Evolutionary conservation across 2,329 filamentous ascomycete species (phyloP).

Genomic region (Beauveria australis): DNA sequence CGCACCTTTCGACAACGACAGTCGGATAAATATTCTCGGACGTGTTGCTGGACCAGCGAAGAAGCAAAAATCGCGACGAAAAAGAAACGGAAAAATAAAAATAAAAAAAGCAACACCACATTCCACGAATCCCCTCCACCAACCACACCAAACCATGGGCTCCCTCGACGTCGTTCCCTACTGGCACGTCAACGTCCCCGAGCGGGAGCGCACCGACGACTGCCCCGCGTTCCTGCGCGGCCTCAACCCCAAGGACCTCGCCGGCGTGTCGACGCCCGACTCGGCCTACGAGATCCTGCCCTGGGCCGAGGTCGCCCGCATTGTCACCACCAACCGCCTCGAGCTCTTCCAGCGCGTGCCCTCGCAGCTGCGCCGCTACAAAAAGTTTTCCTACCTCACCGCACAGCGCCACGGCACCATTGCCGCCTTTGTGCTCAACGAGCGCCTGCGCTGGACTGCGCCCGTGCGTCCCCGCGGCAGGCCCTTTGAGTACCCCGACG

Average conservation of each 20-base stretch:
- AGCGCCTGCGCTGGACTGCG: conserved; percentile 62
- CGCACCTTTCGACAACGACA: neutral
- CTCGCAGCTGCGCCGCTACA: conserved; percentile 69
- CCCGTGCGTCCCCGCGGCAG: conserved; percentile 26
- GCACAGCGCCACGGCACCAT: conserved; percentile 64
- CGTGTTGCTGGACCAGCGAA: neutral
- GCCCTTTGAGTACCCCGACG: conserved; percentile 40
- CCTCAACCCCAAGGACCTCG: conserved; percentile 57
- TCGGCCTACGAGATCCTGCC: conserved; percentile 50
- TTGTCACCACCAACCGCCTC: conserved; percentile 59
- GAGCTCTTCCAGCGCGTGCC: conserved; percentile 70
- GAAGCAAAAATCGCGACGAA: no score
- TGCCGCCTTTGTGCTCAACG: conserved; percentile 63
- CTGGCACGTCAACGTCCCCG: conserved; percentile 76
- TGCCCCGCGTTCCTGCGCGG: conserved; percentile 66
- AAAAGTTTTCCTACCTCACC: conserved; percentile 58
- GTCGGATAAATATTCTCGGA: no score
- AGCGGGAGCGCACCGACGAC: conserved; percentile 47
- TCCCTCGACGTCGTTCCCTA: conserved; percentile 42
- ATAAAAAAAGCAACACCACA: neutral
- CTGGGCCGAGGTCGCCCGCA: conserved; percentile 61
- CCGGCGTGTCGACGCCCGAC: conserved; percentile 65
- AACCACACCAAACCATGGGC: conserved; percentile 25
- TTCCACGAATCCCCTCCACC: neutral
- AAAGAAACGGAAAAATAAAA: neutral